Base-by-base conservation (phyloP, 257 asterid genomes). In the Coffea eugenioides region DNA sequence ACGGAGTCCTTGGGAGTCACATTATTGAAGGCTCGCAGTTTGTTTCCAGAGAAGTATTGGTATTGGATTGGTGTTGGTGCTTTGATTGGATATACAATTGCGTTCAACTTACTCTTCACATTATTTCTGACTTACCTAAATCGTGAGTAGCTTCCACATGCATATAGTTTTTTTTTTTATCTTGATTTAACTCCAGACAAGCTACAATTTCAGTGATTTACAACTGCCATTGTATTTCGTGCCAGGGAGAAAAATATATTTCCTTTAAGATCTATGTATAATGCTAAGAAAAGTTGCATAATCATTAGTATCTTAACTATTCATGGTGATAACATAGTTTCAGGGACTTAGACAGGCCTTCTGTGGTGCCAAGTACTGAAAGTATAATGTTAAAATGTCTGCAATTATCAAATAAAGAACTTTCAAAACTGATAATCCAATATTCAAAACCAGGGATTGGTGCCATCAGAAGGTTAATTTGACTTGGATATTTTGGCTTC, bases 41-140 rank as follows among this genome's bases (percentile, higher is more conserved):
- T 95, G 85, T 93, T 92, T 85, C 89, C 92, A 12, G 90, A 93
- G 85, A 87, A 91, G 81, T 93, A 90, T 85, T 95, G 99, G 99
- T 95, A 95, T 83, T 95, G 97, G 98, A 95, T 95, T 79, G 99
- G 99, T 54, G 85, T 95, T 59, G 97, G 94, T 80, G 98, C 95
- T 71, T 81, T 95, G 92, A 86, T 90, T 31, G 99, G 97, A 77
- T 95, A 92, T 71, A 93, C 96, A 39, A 75, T 88, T 84, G 77
- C 93, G 77, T 90, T 95, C 90, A 95, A 95, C 75, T 18, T 88
- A 87, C 96, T 93, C 69, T 95, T 95, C 80, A 93, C 99, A 67
- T 51, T 92, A 64, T 91, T 86, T 86, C 93, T 95, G 80, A 82
- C 92, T 46, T 90, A 84, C 81, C 97, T 95, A 78, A 87, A 91